Evolutionary conservation across 2,329 filamentous ascomycete genomes (phyloP), one percentile per base, ranked within the genome.

Genomic region (Aspergillus japonicus): DNA sequence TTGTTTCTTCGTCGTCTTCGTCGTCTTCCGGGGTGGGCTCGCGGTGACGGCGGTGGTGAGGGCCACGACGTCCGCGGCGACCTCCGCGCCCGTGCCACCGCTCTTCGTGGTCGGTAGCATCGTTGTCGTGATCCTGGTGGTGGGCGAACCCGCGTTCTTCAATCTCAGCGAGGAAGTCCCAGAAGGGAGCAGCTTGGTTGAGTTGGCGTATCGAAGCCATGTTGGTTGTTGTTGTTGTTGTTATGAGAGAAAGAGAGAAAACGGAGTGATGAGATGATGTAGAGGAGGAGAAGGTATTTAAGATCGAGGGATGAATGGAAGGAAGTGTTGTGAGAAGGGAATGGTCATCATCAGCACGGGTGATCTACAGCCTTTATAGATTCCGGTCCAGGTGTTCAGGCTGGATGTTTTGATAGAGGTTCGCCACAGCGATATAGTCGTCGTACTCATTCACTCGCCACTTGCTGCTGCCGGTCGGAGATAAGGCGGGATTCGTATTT

Each of bases 141-240:
- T 57, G 55, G 31, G 47, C 8, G n/a, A 44, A 42, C 29, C 55
- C 48, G 7, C 42, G 55, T 31, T 57, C 55, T 35, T 57, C 55
- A 23, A 51, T 33, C 35, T 51, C 51, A 35, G 48, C 23, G 26
- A 51, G 16, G 2, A 57, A 31, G 24, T 52, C 48, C 55, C 47
- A 51, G 11, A 31, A 52, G 23, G 49, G 48, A 57, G 33, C 33
- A 39, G 33, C 11, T 48, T 57, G 55, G 24, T 57, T 57, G 39
- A 51, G 48, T n/a, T 52, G 23, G 11, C 55, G 49, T 7, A 57
- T 57, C 35, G 49, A 51, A 23, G 54, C 47, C 54, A 56, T 56
- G 7, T 16, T 50, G 39, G 29, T 23, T 6, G 21, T 52, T 8
- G 26, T 26, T 8, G 26, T 26, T 26, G 26, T 10, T 29, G 7